These are phyloP conservation scores for Neurospora tetraspora DNA, from an alignment of 495 filamentous ascomycete species.

Conservation along the genomic window DNA sequence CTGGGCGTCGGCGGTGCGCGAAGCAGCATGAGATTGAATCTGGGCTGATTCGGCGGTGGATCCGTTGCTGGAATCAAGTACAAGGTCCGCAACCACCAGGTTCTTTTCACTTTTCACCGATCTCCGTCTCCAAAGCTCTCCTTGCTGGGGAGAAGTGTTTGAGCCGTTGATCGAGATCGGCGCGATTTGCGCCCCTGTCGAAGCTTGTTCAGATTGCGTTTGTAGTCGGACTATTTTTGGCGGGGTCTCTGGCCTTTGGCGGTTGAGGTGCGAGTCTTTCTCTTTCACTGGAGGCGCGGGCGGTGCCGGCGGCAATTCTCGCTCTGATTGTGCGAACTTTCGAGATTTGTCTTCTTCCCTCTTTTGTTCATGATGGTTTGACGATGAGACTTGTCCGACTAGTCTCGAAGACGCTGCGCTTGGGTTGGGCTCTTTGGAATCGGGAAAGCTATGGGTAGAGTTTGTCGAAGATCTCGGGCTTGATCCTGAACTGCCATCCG, in stretches of 20 bases:
- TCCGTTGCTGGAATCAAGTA: slow-evolving; percentile 32
- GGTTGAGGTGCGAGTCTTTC: slow-evolving; percentile 20
- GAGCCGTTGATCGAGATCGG: slow-evolving; percentile 5
- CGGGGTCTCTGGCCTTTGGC: slow-evolving; percentile 10
- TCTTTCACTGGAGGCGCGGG: slow-evolving; percentile 11
- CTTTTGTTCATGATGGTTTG: slow-evolving; percentile 15
- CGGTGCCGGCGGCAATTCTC: slow-evolving; percentile 27
- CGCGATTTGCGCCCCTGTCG: slow-evolving; percentile 5
- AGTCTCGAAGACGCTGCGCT: slow-evolving; percentile 17
- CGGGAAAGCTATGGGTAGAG: slow-evolving; percentile 22
- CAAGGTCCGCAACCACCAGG: slow-evolving; percentile 33
- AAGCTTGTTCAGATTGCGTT: slow-evolving; percentile 6
- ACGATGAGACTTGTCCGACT: slow-evolving; percentile 5
- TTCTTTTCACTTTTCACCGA: slow-evolving; percentile 32
- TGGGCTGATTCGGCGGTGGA: slow-evolving; percentile 28
- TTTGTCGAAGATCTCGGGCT: slow-evolving; percentile 22
- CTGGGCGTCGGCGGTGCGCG: slow-evolving; percentile 1
- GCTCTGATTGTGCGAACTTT: slow-evolving; percentile 1
- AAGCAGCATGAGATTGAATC: slow-evolving; percentile 2
- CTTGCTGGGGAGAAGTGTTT: slow-evolving; percentile 23
- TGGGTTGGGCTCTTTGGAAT: slow-evolving; percentile 26
- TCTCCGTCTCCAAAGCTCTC: slow-evolving; percentile 36
- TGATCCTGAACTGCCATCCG: slow-evolving; percentile 28
- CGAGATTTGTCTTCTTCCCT: slow-evolving; percentile 4
- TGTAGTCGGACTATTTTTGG: neutral